phyloP scores from a whole-genome alignment of 1,284 basidiomycete genomes.

The Pseudomicrostroma phylloplanum region DNA sequence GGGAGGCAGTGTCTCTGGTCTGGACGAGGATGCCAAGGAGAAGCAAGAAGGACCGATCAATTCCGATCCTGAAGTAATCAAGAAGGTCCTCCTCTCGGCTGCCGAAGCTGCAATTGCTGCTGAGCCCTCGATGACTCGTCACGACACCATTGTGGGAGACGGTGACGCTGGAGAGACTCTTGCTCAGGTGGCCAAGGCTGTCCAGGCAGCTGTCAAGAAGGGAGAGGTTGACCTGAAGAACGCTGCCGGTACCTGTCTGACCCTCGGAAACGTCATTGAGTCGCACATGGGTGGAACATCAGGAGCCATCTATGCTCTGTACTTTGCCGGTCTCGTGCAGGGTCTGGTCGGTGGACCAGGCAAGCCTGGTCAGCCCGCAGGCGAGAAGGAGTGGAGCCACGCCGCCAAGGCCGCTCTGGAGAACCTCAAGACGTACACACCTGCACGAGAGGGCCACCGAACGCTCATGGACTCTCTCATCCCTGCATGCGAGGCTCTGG shows the following conservation, averaged over 20 bases:
- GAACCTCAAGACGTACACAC: constrained; percentile 54
- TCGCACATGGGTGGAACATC: constrained; percentile 52
- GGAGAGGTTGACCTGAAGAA: constrained; percentile 40
- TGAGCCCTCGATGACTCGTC: constrained; percentile 54
- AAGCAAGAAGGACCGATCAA: constrained; percentile 36
- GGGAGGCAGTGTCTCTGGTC: constrained; percentile 41
- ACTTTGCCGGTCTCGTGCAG: constrained; percentile 54
- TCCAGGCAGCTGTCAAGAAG: constrained; percentile 36
- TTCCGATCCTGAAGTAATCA: constrained; percentile 35
- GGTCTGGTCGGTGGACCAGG: constrained; percentile 28
- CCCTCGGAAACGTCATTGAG: constrained; percentile 46
- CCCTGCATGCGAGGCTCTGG: constrained; percentile 55
- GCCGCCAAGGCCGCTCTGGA: constrained; percentile 39
- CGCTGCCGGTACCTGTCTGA: constrained; percentile 40
- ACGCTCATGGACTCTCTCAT: constrained; percentile 58
- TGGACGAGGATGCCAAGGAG: constrained; percentile 26
- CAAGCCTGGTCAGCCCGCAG: constrained; percentile 25
- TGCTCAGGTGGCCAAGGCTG: constrained; percentile 34
- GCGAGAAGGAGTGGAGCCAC: constrained; percentile 38
- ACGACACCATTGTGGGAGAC: constrained; percentile 54
- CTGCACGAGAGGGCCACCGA: constrained; percentile 58
- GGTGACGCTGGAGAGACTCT: constrained; percentile 50
- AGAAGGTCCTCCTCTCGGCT: constrained; percentile 46
- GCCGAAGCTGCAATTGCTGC: constrained; percentile 51
- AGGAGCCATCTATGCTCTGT: constrained; percentile 57